Percentiles rank a stretch among this genome's conserved stretches.
Conservation (phyloP, 225 moss, liverwort and hornwort genomes). For the Sphagnum tenellum region DNA sequence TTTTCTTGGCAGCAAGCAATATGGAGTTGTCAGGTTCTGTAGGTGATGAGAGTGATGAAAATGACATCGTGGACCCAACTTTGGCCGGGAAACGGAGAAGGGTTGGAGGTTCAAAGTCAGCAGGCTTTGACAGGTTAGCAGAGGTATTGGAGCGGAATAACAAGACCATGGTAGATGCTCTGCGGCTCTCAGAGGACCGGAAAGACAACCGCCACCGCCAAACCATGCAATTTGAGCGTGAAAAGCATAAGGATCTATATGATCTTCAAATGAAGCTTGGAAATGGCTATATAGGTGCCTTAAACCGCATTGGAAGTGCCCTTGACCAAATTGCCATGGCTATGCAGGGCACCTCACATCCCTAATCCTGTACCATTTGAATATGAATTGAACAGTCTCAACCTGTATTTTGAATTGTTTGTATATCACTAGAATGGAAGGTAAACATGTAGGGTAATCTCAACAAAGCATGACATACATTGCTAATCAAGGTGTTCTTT, state of each 20-base stretch:
- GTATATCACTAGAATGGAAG: too few relatives aligned
- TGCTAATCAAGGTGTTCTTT: too few relatives aligned
- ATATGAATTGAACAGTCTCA: too few relatives aligned
- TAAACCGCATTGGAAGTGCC: slow-evolving; percentile 43
- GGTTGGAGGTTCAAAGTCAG: slow-evolving; percentile 15
- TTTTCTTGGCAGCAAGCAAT: slow-evolving; percentile 25
- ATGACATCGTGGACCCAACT: slow-evolving; percentile 15
- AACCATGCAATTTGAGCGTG: slow-evolving; percentile 32
- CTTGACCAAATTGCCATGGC: slow-evolving; percentile 38
- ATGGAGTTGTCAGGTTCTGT: slow-evolving; percentile 31
- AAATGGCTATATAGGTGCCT: slow-evolving; percentile 39
- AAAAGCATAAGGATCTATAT: slow-evolving; percentile 35
- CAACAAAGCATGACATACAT: too few relatives aligned
- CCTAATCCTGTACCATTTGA: background rate
- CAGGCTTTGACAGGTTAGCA: slow-evolving; percentile 25
- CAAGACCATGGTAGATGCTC: slow-evolving; percentile 31
- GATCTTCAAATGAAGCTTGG: slow-evolving; percentile 37
- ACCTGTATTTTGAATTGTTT: too few relatives aligned
- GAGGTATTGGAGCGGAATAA: slow-evolving; percentile 35
- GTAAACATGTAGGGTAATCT: too few relatives aligned
- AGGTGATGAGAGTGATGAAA: slow-evolving; percentile 31
- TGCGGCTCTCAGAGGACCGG: slow-evolving; percentile 35
- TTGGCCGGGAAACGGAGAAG: slow-evolving; percentile 30
- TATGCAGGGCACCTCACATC: slow-evolving; percentile 30
- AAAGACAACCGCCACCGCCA: slow-evolving; percentile 37